Evolutionary conservation across 1,284 basidiomycete species (phyloP), one percentile per base, ranked within the genome.

Genomic region (Sporisorium iseilematis-ciliati): DNA sequence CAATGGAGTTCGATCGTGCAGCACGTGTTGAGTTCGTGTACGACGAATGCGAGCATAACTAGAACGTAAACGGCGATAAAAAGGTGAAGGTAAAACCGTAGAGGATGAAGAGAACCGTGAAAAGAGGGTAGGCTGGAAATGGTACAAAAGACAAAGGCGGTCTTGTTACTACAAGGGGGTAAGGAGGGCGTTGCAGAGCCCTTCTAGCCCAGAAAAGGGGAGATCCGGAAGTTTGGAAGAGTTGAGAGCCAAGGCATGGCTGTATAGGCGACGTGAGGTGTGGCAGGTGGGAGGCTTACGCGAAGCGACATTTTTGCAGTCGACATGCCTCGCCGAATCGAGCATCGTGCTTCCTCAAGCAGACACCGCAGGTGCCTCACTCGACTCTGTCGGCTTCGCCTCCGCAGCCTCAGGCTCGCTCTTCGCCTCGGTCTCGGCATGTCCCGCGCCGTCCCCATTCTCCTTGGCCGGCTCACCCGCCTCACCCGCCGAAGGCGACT

Each of bases 401-500:
- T 50, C 46, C 23, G 56, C 41, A 21, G 61, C 53, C 21, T 70
- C 67, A 38, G 53, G 12, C 42, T 71, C 51, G 46, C 41, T 57
- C 58, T 71, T 65, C 14, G 57, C 23, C 42, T 70, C 62, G 21
- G 45, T 11, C 21, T 60, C 57, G 3, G 57, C 54, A 41, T 53
- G 54, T 21, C 59, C 43, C 21, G 58, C 35, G 18, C 43, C 48
- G 18, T 58, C 56, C 1, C 63, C 69, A 25, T 65, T 66, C 63
- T 65, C 55, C 56, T 62, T 72, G 1, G 20, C 52, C 10, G 54
- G 35, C 54, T 66, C 63, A 18, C 59, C 53, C 14, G 68, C 62
- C 16, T 64, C 60, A n/a, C 35, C 35, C 12, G 35, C 35, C 35
- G 21, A 38, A 8, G 48, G 41, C 41, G 41, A 14, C 20, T 59